Evolutionary conservation across 2,329 filamentous ascomycete species (phyloP), one percentile per base, ranked within the genome.

Genomic region (Talaromyces islandicus): DNA sequence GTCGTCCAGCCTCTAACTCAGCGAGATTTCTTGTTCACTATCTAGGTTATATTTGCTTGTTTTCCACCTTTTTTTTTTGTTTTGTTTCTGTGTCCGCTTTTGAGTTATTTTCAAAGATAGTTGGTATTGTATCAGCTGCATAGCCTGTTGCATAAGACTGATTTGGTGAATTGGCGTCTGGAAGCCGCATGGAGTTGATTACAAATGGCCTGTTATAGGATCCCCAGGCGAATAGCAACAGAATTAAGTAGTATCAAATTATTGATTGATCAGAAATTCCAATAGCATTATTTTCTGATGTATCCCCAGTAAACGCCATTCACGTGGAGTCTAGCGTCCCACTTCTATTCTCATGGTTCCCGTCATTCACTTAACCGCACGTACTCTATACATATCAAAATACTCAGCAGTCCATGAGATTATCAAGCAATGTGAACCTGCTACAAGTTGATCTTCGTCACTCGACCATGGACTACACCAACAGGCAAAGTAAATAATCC

Each of bases 1-100:
- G 9, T 24, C 11, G 19, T 46, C 11, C 43, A 24, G 9, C 43
- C 24, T 19, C 21, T 24, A 24, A n/a, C 21, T 46, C 17, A n/a
- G 35, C 35, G 35, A 38, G 14, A 6, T 52, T 52, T 27, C 27
- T 10, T 52, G 17, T 29, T 29, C 48, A 52, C 27, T 21, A 52
- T 27, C 21, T 21, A 24, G n/a, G 17, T 56, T 12, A 14, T 27
- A 21, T 54, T 54, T 32, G 29, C 35, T 29, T 27, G 14, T 7
- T n/a, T 24, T 57, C n/a, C 21, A n/a, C 43, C 1, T n/a, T 14
- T 25, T 56, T 58, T 25, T 7, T 21, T 7, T 52, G 35, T 53
- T 61, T 30, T 27, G 24, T n/a, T 61, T 30, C 61, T 46, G 30
- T 32, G 9, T n/a, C 64, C 64, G 11, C 21, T 46, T 46, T 46